Evolutionary conservation across 257 asterid genomes (phyloP).

Genomic region (Solanum commersonii): DNA sequence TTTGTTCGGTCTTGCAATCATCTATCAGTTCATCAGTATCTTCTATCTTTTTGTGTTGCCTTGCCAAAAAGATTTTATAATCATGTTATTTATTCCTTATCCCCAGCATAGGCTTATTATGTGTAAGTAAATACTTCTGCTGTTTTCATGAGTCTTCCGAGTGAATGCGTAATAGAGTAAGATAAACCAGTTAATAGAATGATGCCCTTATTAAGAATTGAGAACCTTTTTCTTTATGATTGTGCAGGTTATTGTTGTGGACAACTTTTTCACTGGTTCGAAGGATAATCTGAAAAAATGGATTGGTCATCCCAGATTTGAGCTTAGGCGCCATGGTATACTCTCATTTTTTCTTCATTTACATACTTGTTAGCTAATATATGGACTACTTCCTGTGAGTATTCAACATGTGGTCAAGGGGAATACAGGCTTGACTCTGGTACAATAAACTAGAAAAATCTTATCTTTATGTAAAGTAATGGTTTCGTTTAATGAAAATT

Average conservation of each 20-base stretch:
- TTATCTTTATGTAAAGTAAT: neutral
- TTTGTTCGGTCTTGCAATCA: neutral
- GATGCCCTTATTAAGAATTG: neutral
- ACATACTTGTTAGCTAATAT: neutral
- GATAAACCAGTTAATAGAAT: too few species aligned
- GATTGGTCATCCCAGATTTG: constrained; percentile 54
- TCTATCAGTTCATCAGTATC: neutral
- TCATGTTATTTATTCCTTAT: neutral
- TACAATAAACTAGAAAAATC: neutral
- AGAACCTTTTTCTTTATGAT: neutral
- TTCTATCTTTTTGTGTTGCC: neutral
- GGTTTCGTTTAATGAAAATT: neutral
- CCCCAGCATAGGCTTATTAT: neutral
- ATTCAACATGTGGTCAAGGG: neutral
- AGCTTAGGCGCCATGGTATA: constrained; percentile 45
- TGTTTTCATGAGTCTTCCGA: neutral
- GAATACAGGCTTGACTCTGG: neutral
- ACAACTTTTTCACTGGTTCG: constrained; percentile 39
- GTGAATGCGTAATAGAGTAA: neutral
- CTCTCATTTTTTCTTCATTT: neutral
- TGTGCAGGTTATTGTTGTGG: constrained; percentile 35
- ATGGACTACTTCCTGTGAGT: neutral
- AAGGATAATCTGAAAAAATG: constrained; percentile 34
- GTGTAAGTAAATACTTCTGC: neutral
- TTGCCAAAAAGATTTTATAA: neutral